phyloP scores from a whole-genome alignment of 2,329 filamentous ascomycete genomes.

The Aspergillus caelatus region DNA sequence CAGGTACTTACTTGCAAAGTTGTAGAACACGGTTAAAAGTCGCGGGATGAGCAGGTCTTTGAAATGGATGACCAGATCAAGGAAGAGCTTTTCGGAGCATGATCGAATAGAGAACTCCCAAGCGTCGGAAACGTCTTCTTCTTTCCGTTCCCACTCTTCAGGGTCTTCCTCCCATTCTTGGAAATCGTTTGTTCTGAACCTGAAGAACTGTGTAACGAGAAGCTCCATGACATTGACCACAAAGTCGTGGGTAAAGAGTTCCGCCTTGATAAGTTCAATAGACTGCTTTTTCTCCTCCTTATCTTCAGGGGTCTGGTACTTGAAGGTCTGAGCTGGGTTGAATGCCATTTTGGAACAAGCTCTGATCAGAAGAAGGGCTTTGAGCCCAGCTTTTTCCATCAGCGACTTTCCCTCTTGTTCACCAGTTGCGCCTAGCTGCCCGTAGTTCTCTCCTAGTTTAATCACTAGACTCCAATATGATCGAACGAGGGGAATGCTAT shows the following conservation, averaged over 20 bases:
- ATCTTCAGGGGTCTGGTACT: slow-evolving; percentile 72
- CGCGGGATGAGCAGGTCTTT: slow-evolving; percentile 79
- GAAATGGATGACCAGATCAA: slow-evolving; percentile 88
- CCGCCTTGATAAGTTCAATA: slow-evolving; percentile 67
- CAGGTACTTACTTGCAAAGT: slow-evolving; percentile 64
- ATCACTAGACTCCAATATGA: slow-evolving; percentile 85
- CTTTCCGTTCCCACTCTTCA: slow-evolving; percentile 91
- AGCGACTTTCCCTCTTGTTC: slow-evolving; percentile 58
- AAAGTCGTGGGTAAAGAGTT: slow-evolving; percentile 75
- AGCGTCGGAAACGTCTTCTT: slow-evolving; percentile 80
- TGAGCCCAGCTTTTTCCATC: slow-evolving; percentile 77
- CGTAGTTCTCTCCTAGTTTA: slow-evolving; percentile 72
- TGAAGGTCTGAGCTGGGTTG: slow-evolving; percentile 78
- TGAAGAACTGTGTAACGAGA: slow-evolving; percentile 84
- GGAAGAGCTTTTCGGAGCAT: slow-evolving; percentile 90
- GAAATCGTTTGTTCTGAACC: slow-evolving; percentile 82
- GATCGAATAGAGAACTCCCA: slow-evolving; percentile 93
- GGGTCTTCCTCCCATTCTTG: slow-evolving; percentile 93
- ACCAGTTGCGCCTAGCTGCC: slow-evolving; percentile 46
- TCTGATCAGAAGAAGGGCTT: slow-evolving; percentile 78
- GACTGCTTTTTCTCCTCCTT: slow-evolving; percentile 76
- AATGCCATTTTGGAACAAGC: slow-evolving; percentile 85
- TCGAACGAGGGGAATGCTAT: slow-evolving; percentile 73
- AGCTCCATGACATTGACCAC: slow-evolving; percentile 80
- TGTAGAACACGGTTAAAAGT: slow-evolving; percentile 79